Percentiles rank a stretch among this genome's conserved stretches.
phyloP scores from a whole-genome alignment of 345 rosid genomes.

The Tarenaya hassleriana region DNA sequence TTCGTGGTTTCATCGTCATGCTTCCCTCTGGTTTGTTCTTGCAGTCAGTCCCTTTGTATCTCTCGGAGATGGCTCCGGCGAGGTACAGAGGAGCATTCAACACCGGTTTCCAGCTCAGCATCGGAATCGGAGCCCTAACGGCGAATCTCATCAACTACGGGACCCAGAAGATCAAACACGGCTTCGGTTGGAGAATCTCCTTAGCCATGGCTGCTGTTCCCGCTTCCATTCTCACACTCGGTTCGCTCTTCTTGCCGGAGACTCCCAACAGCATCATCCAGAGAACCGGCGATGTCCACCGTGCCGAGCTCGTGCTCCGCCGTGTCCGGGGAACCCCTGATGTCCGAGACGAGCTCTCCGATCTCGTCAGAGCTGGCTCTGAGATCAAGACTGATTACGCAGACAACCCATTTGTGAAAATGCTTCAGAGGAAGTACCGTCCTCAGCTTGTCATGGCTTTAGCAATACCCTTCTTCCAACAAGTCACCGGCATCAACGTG shows the following conservation, averaged over 20 bases:
- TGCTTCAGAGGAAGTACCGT: conserved; percentile 40
- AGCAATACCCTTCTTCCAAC: conserved; percentile 63
- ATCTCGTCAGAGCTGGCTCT: conserved; percentile 47
- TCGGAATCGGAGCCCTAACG: conserved; percentile 48
- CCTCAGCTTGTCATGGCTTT: conserved; percentile 73
- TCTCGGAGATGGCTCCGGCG: conserved; percentile 82
- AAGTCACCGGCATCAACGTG: conserved; percentile 68
- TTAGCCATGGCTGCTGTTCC: conserved; percentile 62
- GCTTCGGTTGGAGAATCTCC: conserved; percentile 78
- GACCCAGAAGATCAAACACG: conserved; percentile 49
- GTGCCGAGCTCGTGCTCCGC: conserved; percentile 44
- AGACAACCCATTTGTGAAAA: conserved; percentile 35
- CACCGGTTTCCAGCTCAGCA: conserved; percentile 59
- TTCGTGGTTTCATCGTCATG: neutral
- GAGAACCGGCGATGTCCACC: conserved; percentile 22
- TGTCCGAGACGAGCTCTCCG: conserved; percentile 50
- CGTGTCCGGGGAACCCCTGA: conserved; percentile 50
- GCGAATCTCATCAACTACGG: conserved; percentile 61
- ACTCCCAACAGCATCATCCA: conserved; percentile 69
- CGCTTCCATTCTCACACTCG: conserved; percentile 50
- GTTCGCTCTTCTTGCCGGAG: conserved; percentile 62
- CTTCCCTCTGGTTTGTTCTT: neutral
- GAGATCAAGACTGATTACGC: conserved; percentile 22
- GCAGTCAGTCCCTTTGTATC: conserved; percentile 79
- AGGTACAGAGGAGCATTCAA: conserved; percentile 70